Percentiles rank a stretch among this genome's conserved stretches.
Conservation (phyloP, 2,329 filamentous ascomycete genomes). For the Monilinia fructicola region DNA sequence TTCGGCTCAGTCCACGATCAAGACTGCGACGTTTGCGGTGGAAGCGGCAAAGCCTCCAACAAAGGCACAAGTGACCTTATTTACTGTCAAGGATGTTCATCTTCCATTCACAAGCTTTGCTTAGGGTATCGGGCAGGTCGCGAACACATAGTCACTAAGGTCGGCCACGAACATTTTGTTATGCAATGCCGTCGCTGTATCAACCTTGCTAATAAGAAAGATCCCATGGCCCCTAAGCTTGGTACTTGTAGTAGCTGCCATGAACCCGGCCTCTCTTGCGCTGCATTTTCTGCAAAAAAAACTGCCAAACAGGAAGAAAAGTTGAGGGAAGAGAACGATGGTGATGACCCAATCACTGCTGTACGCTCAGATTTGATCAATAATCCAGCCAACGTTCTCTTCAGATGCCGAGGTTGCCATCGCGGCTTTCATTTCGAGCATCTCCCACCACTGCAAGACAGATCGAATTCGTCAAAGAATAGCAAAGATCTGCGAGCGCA, state of each 20-base stretch:
- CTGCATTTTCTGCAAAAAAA: slow-evolving; percentile 69
- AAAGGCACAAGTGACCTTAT: slow-evolving; percentile 66
- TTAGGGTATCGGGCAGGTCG: slow-evolving; percentile 70
- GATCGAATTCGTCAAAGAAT: slow-evolving; percentile 42
- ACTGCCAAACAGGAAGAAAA: slow-evolving; percentile 81
- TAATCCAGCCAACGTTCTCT: slow-evolving; percentile 73
- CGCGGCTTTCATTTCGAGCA: slow-evolving; percentile 84
- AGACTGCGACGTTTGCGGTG: slow-evolving; percentile 69
- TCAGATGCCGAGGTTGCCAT: slow-evolving; percentile 76
- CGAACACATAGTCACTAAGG: slow-evolving; percentile 89
- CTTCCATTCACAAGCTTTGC: slow-evolving; percentile 79
- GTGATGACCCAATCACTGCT: slow-evolving; percentile 70
- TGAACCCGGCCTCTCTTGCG: slow-evolving; percentile 64
- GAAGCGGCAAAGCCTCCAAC: slow-evolving; percentile 51
- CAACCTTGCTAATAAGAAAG: slow-evolving; percentile 65
- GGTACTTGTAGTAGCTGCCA: slow-evolving; percentile 72
- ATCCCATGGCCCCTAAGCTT: slow-evolving; percentile 66
- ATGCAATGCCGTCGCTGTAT: slow-evolving; percentile 89
- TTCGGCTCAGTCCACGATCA: slow-evolving; percentile 71
- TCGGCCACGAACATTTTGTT: slow-evolving; percentile 74
- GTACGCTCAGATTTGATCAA: slow-evolving; percentile 68
- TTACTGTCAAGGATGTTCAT: slow-evolving; percentile 87
- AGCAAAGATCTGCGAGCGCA: slow-evolving; percentile 55
- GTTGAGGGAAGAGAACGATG: slow-evolving; percentile 73
- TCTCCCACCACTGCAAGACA: slow-evolving; percentile 53